These are phyloP conservation scores for Phanerochaete carnosa DNA, from an alignment of 768 basidiomycete genomes.

Conservation along the genomic window DNA sequence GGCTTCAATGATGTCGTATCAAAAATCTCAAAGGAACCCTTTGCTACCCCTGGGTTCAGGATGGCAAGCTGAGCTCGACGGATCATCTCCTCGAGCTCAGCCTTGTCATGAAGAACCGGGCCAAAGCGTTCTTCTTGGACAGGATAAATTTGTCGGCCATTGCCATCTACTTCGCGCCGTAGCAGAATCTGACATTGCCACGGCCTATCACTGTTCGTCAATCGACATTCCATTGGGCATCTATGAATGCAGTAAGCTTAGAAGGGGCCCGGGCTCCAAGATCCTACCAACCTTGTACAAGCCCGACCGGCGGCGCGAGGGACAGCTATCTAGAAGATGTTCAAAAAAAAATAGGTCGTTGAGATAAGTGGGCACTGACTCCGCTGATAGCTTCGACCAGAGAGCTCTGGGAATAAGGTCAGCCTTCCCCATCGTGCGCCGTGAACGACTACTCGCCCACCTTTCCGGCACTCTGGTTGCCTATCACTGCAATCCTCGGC, in stretches of 20 bases:
- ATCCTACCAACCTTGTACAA: slow-evolving; percentile 28
- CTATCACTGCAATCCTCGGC: slow-evolving; percentile 48
- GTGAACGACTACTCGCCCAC: not conserved
- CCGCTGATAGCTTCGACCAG: slow-evolving; percentile 9
- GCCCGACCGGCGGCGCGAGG: slow-evolving; percentile 44
- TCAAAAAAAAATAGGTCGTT: not conserved
- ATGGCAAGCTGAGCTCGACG: slow-evolving; percentile 59
- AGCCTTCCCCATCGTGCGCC: not conserved
- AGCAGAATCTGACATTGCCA: slow-evolving; percentile 38
- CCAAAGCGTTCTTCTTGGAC: slow-evolving; percentile 36
- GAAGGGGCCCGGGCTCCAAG: not conserved
- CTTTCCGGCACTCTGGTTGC: slow-evolving; percentile 35
- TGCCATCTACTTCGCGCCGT: slow-evolving; percentile 29
- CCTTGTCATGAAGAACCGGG: slow-evolving; percentile 33
- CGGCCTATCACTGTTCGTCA: slow-evolving; percentile 13
- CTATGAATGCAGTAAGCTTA: not conserved
- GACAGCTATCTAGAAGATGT: slow-evolving; percentile 37
- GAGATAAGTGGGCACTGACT: not conserved
- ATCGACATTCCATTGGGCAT: slow-evolving; percentile 31
- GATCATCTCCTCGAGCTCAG: slow-evolving; percentile 46
- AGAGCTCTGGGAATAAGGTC: not conserved
- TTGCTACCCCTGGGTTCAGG: slow-evolving; percentile 37
- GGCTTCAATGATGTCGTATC: not conserved
- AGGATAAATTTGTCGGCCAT: slow-evolving; percentile 25
- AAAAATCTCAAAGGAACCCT: not conserved